Conservation (phyloP, 208 protist genomes). For the Polymyxa betae region DNA sequence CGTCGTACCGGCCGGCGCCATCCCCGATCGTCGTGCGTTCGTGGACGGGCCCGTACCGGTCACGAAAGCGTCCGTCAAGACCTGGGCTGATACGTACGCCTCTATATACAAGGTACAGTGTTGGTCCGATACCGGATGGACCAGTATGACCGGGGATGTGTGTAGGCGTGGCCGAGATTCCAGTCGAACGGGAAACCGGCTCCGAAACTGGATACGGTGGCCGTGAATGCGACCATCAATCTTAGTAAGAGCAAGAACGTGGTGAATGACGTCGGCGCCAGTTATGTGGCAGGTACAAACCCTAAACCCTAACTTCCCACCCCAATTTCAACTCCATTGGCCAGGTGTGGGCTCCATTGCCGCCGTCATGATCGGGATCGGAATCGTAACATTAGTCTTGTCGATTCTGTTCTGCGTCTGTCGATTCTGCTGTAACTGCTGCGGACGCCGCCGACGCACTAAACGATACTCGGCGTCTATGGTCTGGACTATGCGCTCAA, state of each 20-base stretch:
- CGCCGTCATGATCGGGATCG: not conserved
- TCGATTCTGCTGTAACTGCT: constrained; percentile 50
- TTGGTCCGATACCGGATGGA: not conserved
- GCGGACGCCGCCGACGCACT: constrained; percentile 45
- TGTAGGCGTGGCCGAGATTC: not conserved
- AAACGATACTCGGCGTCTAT: not conserved
- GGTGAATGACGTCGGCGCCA: not conserved
- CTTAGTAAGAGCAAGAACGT: not conserved
- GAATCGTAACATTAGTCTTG: constrained; percentile 27
- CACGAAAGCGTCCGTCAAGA: not conserved
- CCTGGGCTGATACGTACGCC: constrained; percentile 9
- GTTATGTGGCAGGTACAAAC: not conserved
- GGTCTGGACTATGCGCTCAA: constrained; percentile 20
- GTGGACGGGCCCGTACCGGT: too few species aligned
- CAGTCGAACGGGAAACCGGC: not conserved
- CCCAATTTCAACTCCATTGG: not conserved
- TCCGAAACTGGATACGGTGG: not conserved
- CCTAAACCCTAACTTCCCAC: not conserved
- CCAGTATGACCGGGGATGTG: not conserved
- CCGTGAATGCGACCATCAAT: not conserved
- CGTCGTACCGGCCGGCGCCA: too few species aligned
- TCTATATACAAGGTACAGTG: not conserved
- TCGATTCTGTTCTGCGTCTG: constrained; percentile 34
- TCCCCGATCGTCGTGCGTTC: too few species aligned
- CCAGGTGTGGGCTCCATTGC: not conserved